Base-by-base conservation (phyloP, 345 rosid genomes). In the Eucalyptus curtisii region DNA sequence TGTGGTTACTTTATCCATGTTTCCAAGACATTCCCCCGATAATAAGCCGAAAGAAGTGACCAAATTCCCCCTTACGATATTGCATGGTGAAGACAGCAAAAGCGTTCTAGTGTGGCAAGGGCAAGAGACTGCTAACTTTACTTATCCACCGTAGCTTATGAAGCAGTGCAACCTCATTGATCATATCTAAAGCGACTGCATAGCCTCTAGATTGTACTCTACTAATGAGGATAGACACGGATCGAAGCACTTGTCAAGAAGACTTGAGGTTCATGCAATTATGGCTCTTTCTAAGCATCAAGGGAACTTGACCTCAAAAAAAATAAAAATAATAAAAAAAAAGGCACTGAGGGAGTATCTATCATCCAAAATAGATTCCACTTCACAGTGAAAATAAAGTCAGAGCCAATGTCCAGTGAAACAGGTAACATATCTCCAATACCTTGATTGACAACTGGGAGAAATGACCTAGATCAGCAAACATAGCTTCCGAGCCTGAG, bases 401-500 rank as follows among this genome's bases (percentile, higher is more conserved):
- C 22, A 49, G 30, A 80, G 44, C 61, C n/a, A 87, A 79, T 30
- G 42, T 87, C 55, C 84, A 88, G 64, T 44, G 42, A 76, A 37
- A 42, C 24, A 7, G 47, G 45, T 76, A 76, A 76, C 30, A 76
- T 76, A 20, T 20, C 47, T 53, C 52, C 86, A 33, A 88, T 92
- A 92, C 99, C 98, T 98, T 91, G 85, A 97, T 97, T 55, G 99
- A 98, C 90, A 95, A 89, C 92, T 98, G 99, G 44, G 98, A 95
- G 89, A 98, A 97, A 91, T 98, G 99, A 52, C 99, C 99, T 86
- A 97, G 96, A 93, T 98, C 99, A 91, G 99, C 99, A 93, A 95
- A 98, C 99, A 98, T 98, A 86, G 99, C 99, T 92, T 98, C 99
- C 1, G 99, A 98, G 71, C 99, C 99, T 98, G 93, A 40, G 86